Evolutionary conservation across 352 stramenopile species (phyloP), one percentile per base, ranked within the genome.

Genomic region (Sclerospora graminicola): DNA sequence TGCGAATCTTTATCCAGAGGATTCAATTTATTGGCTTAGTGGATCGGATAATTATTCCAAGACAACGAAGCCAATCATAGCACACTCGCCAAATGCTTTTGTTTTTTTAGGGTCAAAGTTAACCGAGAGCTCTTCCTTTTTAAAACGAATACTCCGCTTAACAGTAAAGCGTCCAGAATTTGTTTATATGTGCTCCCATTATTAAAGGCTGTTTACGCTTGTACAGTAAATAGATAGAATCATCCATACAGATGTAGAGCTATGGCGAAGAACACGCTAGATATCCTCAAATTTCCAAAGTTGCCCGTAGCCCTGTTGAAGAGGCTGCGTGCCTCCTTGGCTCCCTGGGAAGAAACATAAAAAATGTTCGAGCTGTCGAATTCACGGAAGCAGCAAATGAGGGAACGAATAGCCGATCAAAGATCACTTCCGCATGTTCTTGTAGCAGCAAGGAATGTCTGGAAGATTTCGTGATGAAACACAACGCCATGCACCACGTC

Each of bases 301-400:
- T 50, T 83, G 73, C 38, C 89, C 78, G 48, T 90, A 86, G 19
- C 90, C 54, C 41, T 86, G 74, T 29, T 78, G 69, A 32, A 93
- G 59, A 9, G 81, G 77, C 19, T 82, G 58, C 18, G 74, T 90
- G 5, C 78, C 66, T 53, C 89, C 79, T 51, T 93, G 81, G 53
- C 81, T 90, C 41, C 90, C 81, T 0, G 81, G 78, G 48, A 90
- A 93, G 49, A 82, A 93, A 52, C 81, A 90, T 23, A 93, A 36
- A 38, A 93, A 93, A 51, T 90, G 78, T 9, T 74, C 72, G 13
- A 93, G 72, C 53, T 93, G 81, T n/a, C 75, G 78, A 31, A 84
- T 82, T 78, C 81, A 93, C 11, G 78, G 81, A 34, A 89, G 60
- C 15, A 93, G 60, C n/a, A 90, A 55, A 7, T 70, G 65, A 5